A percentile compares a stretch with the other conserved stretches of the same genome.
Conservation (phyloP, 2,329 filamentous ascomycete genomes). For the Sphaerulina vaccinii region DNA sequence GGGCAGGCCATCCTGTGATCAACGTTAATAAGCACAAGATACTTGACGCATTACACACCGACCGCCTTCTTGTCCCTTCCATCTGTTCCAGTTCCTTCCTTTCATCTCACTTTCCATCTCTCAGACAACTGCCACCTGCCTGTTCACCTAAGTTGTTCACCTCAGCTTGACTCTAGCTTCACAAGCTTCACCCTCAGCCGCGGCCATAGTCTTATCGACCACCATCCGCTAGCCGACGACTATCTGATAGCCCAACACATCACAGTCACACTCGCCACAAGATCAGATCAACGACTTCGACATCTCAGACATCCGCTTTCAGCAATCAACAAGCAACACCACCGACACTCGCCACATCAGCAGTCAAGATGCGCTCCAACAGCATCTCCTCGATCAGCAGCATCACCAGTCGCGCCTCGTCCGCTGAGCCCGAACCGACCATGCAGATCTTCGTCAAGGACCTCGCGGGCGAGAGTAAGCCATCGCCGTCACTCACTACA, state of each 20-base stretch:
- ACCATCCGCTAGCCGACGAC: background rate
- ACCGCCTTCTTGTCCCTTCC: background rate
- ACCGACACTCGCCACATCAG: background rate
- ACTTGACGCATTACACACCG: background rate
- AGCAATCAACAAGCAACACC: background rate
- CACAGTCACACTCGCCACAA: background rate
- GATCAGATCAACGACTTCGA: background rate
- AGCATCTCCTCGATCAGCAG: constrained; percentile 47
- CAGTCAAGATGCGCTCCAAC: constrained; percentile 42
- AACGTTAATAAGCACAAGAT: constrained; percentile 3
- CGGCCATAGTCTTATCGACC: background rate
- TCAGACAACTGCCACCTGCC: background rate
- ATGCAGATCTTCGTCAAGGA: constrained; percentile 64
- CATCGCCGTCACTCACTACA: constrained; percentile 14
- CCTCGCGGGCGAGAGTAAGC: constrained; percentile 58
- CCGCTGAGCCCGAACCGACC: constrained; percentile 49
- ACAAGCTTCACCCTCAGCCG: background rate
- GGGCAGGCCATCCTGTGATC: constrained; percentile 5
- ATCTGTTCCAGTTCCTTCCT: background rate
- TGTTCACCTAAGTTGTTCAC: background rate
- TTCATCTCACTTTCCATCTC: background rate
- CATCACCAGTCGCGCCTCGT: constrained; percentile 39
- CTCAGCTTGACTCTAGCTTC: too few relatives aligned
- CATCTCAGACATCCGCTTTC: background rate
- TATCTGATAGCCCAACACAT: background rate